These are phyloP conservation scores for Lachnellula suecica DNA, from an alignment of 2,329 filamentous ascomycete genomes.

Conservation along the genomic window DNA sequence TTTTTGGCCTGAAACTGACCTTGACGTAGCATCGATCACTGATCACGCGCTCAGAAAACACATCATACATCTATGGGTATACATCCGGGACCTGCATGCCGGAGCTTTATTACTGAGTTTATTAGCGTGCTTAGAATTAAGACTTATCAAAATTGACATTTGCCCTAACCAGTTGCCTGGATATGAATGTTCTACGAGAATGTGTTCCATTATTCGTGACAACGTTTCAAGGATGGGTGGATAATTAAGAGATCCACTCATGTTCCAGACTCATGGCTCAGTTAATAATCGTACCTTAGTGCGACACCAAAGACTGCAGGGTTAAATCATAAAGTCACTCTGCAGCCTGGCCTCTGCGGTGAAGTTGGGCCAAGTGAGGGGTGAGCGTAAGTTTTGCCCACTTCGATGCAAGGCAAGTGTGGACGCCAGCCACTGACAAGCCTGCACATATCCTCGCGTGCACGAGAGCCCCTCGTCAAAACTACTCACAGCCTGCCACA, in stretches of 20 bases:
- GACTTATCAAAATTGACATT: background rate
- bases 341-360: too few relatives aligned
- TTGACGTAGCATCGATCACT: slow-evolving; percentile 32
- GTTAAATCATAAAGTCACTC: too few relatives aligned
- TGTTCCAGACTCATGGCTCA: background rate
- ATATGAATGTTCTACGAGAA: background rate
- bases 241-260: background rate
- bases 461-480: slow-evolving; percentile 1
- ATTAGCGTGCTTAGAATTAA: background rate
- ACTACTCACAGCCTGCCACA: slow-evolving; percentile 14
- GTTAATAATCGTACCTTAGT: background rate
- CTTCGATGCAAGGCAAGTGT: slow-evolving; percentile 5
- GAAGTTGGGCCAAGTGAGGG: slow-evolving; percentile 6
- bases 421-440: slow-evolving; percentile 12
- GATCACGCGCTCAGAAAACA: slow-evolving; percentile 24
- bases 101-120: slow-evolving; percentile 7
- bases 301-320: background rate
- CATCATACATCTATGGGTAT: background rate
- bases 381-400: background rate
- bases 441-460: slow-evolving; percentile 14
- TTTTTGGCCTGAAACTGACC: slow-evolving; percentile 23
- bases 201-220: background rate
- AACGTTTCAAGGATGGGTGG: background rate
- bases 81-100: slow-evolving; percentile 7
- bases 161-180: background rate